Percentiles rank a stretch among this genome's conserved stretches.
These are phyloP conservation scores for Plasmodium coatneyi DNA, from an alignment of 169 alveolate genomes.

Conservation along the genomic window DNA sequence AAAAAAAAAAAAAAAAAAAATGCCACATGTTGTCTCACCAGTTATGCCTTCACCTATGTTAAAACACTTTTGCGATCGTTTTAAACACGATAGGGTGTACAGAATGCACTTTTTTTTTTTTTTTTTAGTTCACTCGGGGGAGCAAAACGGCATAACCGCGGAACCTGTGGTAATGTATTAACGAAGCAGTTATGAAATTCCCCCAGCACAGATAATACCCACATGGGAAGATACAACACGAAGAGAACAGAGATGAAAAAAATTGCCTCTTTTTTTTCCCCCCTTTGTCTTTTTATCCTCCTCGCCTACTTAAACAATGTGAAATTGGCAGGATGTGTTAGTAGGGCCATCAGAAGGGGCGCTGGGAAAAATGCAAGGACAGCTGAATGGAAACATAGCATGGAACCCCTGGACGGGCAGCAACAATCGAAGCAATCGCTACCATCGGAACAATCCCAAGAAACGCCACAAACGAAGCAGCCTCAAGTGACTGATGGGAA, in stretches of 20 bases:
- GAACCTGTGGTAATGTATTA: background rate
- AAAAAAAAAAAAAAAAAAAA: too few species aligned
- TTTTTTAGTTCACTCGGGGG: background rate
- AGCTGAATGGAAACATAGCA: background rate
- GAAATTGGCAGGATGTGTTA: background rate
- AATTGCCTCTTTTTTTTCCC: slow-evolving; percentile 5
- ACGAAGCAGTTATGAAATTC: background rate
- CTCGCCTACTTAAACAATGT: background rate
- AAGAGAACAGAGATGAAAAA: slow-evolving; percentile 37
- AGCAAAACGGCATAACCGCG: background rate
- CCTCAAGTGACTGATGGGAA: background rate
- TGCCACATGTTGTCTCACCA: background rate
- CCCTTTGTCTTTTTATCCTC: background rate
- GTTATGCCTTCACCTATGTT: background rate
- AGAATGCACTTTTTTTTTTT: background rate
- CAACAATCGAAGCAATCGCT: background rate
- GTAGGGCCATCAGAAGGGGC: background rate
- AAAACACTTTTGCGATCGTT: background rate
- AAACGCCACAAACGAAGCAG: background rate
- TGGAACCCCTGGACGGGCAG: background rate
- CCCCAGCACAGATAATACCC: background rate
- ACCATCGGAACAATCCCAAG: background rate
- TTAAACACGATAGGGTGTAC: background rate
- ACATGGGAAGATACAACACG: background rate
- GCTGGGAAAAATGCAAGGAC: background rate